These are phyloP conservation scores for Verticillium tricorpus DNA, from an alignment of 2,329 filamentous ascomycete species.

Conservation along the genomic window DNA sequence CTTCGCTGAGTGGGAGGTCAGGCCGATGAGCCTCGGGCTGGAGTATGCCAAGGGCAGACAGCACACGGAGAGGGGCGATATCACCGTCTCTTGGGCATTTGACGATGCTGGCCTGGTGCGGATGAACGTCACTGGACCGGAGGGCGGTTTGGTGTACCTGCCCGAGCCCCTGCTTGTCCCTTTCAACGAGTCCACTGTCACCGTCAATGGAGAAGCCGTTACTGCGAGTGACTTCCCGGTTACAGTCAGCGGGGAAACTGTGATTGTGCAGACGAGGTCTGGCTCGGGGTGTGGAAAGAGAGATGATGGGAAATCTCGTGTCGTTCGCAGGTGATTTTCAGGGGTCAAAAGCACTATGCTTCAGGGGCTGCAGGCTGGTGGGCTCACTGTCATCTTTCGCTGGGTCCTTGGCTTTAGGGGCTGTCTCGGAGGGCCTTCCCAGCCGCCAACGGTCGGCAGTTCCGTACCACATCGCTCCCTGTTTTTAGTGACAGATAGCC, in stretches of 20 bases:
- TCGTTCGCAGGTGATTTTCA: too few relatives aligned
- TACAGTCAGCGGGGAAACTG: not conserved
- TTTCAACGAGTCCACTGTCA: not conserved
- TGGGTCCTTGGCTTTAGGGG: too few relatives aligned
- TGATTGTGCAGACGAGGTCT: not conserved
- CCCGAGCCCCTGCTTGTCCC: conserved; percentile 1
- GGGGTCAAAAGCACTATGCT: too few relatives aligned
- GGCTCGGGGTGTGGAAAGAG: too few relatives aligned
- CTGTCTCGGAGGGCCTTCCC: too few relatives aligned
- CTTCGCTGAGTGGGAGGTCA: conserved; percentile 13
- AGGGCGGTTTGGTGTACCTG: not conserved
- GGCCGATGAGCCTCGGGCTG: conserved; percentile 15
- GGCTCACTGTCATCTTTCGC: too few relatives aligned
- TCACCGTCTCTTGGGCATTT: conserved; percentile 6
- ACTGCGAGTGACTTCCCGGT: not conserved
- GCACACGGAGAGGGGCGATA: conserved; percentile 1
- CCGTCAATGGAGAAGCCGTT: not conserved
- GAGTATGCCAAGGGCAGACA: conserved; percentile 9
- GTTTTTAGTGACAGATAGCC: too few relatives aligned
- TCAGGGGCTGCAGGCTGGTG: too few relatives aligned
- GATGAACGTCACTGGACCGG: conserved; percentile 6
- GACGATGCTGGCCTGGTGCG: conserved; percentile 3
- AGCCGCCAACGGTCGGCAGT: too few relatives aligned
- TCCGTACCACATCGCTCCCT: too few relatives aligned
- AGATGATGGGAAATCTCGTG: too few relatives aligned